Conservation (phyloP, 495 filamentous ascomycete genomes). For the Evansstolkia leycettana region DNA sequence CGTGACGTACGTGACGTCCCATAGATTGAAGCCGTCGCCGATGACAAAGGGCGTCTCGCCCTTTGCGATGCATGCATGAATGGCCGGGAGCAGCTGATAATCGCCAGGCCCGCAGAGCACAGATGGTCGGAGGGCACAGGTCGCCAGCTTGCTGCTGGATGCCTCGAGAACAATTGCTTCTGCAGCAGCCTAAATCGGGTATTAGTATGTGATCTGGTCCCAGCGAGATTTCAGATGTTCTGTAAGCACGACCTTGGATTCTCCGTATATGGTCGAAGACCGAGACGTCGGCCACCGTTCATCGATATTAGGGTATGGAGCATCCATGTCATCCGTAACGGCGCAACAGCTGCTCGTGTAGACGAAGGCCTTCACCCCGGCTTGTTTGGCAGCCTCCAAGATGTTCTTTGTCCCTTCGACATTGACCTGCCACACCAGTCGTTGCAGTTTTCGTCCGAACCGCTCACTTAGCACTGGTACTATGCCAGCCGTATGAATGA, state of each 20-base stretch:
- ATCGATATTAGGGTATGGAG: slow-evolving; percentile 40
- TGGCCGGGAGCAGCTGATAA: slow-evolving; percentile 35
- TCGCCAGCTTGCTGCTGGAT: slow-evolving; percentile 28
- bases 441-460: slow-evolving; percentile 25
- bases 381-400: slow-evolving; percentile 34
- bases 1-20: slow-evolving; percentile 48
- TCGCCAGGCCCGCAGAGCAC: slow-evolving; percentile 47
- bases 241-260: slow-evolving; percentile 37
- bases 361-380: slow-evolving; percentile 42
- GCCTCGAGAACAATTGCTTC: slow-evolving; percentile 43
- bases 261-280: slow-evolving; percentile 42
- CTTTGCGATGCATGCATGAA: slow-evolving; percentile 44
- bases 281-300: slow-evolving; percentile 37
- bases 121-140: slow-evolving; percentile 45
- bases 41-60: slow-evolving; percentile 44
- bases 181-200: slow-evolving; percentile 33
- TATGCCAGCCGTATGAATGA: slow-evolving; percentile 36
- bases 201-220: not conserved
- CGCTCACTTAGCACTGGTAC: slow-evolving; percentile 29
- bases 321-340: slow-evolving; percentile 40
- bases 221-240: not conserved
- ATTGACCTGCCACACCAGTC: slow-evolving; percentile 36
- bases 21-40: slow-evolving; percentile 44
- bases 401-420: slow-evolving; percentile 47
- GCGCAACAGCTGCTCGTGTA: slow-evolving; percentile 45